Conservation (phyloP, 2,329 filamentous ascomycete species). For the Thelonectria olida region DNA sequence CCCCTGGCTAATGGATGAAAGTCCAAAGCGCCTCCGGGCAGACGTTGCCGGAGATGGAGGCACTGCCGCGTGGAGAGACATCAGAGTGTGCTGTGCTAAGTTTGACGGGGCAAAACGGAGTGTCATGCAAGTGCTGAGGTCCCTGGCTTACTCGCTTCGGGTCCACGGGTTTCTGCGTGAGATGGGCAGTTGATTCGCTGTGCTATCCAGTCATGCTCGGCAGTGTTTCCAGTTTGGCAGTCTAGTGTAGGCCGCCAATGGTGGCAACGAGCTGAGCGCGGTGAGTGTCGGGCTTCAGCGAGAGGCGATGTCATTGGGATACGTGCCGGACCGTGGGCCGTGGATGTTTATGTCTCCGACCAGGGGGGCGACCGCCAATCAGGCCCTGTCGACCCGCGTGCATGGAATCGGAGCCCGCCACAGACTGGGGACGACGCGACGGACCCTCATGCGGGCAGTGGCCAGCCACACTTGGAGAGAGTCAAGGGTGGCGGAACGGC, state of each 20-base stretch:
- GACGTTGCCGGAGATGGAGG: background rate
- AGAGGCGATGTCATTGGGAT: constrained; percentile 26
- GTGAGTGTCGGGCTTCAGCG: constrained; percentile 27
- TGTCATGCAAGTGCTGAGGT: constrained; percentile 31
- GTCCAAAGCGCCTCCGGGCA: constrained; percentile 20
- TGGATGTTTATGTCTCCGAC: constrained; percentile 28
- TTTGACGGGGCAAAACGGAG: constrained; percentile 15
- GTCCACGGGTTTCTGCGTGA: constrained; percentile 23
- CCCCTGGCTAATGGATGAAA: constrained; percentile 36
- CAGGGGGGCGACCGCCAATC: constrained; percentile 39
- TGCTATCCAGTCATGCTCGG: constrained; percentile 21
- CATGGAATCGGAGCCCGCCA: constrained; percentile 33
- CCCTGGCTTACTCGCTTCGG: constrained; percentile 19
- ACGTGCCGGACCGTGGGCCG: background rate
- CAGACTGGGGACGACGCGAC: constrained; percentile 30
- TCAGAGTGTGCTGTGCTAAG: constrained; percentile 6
- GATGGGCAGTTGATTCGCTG: constrained; percentile 22
- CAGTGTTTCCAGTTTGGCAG: constrained; percentile 20
- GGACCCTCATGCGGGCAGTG: constrained; percentile 27
- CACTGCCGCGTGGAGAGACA: constrained; percentile 7
- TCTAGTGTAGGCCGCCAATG: constrained; percentile 38
- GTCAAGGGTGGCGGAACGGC: background rate
- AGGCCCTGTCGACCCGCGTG: constrained; percentile 36
- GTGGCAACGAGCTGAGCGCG: constrained; percentile 35
- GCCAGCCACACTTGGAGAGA: constrained; percentile 19